phyloP scores from a whole-genome alignment of 176 grass and related monocot species.

The Musa acuminata region DNA sequence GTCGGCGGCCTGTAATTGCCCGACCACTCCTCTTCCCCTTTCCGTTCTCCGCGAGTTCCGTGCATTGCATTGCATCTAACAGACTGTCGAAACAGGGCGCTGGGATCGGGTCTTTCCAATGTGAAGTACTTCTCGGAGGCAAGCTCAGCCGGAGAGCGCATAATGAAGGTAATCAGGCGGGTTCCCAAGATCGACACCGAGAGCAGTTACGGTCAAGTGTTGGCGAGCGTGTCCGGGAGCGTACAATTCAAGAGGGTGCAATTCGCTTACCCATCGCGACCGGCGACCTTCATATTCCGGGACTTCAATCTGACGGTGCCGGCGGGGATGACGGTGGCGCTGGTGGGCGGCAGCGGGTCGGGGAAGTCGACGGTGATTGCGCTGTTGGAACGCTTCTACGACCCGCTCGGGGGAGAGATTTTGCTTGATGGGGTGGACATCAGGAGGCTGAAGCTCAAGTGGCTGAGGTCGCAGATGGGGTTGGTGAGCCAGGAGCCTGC shows the following conservation, averaged over 20 bases:
- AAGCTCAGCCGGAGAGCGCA: slow-evolving; percentile 14
- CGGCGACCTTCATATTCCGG: neutral
- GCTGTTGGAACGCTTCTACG: slow-evolving; percentile 8
- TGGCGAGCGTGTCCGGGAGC: neutral
- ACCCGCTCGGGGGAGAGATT: neutral
- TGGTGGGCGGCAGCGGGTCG: slow-evolving; percentile 15
- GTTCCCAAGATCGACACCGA: slow-evolving; percentile 9
- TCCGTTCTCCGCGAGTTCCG: neutral
- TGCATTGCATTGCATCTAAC: neutral
- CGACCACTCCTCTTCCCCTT: neutral
- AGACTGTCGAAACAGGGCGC: neutral
- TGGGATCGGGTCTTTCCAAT: slow-evolving; percentile 25
- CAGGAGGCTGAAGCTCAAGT: slow-evolving; percentile 10
- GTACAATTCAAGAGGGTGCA: neutral
- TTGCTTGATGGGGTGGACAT: slow-evolving; percentile 15
- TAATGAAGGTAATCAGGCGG: slow-evolving; percentile 4
- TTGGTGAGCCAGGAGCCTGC: slow-evolving; percentile 22
- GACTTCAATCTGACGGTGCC: slow-evolving; percentile 11
- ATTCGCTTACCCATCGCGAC: slow-evolving; percentile 15
- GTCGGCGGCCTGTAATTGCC: slow-evolving; percentile 40
- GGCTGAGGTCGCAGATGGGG: slow-evolving; percentile 19
- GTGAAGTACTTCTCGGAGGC: slow-evolving; percentile 25
- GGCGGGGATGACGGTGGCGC: slow-evolving; percentile 3
- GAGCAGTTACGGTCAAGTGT: neutral
- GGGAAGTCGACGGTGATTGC: slow-evolving; percentile 17